Evolutionary conservation across 495 filamentous ascomycete genomes (phyloP), one percentile per base, ranked within the genome.

Genomic region (Oidiodendron maius): DNA sequence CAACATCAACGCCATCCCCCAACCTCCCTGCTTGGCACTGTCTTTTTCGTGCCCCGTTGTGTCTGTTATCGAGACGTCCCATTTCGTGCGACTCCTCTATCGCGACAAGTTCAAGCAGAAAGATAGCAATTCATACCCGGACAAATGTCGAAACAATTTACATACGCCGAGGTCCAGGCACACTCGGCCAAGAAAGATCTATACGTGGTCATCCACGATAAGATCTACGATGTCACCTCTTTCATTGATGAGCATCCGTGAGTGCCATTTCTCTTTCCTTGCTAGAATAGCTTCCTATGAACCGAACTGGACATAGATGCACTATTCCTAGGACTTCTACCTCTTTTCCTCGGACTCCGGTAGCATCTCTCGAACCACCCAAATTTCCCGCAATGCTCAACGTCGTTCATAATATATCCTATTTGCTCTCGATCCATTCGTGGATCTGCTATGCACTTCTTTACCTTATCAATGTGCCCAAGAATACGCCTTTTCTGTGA

Each of bases 181-280:
- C 94, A 99, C 75, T 86, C 82, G 71, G 83, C 81, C 63, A 97
- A 97, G 83, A 97, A 96, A 80, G 89, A 97, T 64, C 76, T 96
- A 40, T 94, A 78, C 71, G 56, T 96, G 53, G 84, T 96, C 48
- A 77, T 97, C 60, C 89, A 97, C 75, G 91, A 96, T 68, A 91
- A 94, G 74, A 84, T 99, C 68, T 99, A 96, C 79, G 82, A 95
- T 64, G 65, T 75, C 57, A 76, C 78, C 54, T 86, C 78, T 63
- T 99, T 99, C 71, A 75, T 97, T 48, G 91, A 97, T 65, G 94
- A 99, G 82, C 94, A 99, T 72, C 94, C 94, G 91, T 98, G 89
- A 69, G 93, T 91, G 24, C 44, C 36, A 12, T 24, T 52, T 52
- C 21, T 37, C 40, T 24, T 30, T 42, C 9, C 26, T n/a, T n/a